These are phyloP conservation scores for Penicillium concentricum DNA, from an alignment of 2,329 filamentous ascomycete genomes.

Conservation along the genomic window DNA sequence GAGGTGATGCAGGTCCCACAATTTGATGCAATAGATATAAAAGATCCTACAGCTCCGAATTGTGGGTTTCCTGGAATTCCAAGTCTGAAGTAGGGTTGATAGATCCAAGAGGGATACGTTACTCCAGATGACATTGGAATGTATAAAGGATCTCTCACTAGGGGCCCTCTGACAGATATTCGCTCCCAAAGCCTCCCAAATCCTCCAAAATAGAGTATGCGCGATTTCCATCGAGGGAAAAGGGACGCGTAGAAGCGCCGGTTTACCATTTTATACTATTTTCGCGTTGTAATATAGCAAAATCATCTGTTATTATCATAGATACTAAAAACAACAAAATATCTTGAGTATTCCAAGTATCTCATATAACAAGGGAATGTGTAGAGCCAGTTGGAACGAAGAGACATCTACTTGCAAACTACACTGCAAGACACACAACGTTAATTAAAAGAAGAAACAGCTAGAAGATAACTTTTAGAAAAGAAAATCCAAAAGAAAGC, in stretches of 20 bases:
- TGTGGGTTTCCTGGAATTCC: background rate
- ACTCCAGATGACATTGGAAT: constrained; percentile 7
- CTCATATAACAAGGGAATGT: background rate
- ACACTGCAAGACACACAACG: constrained; percentile 4
- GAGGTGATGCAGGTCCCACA: constrained; percentile 5
- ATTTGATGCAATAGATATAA: background rate
- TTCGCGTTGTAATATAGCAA: background rate
- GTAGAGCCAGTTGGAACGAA: background rate
- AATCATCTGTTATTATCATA: background rate
- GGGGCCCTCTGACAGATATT: background rate
- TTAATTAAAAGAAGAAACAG: background rate
- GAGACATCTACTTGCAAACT: background rate
- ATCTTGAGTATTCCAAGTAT: background rate
- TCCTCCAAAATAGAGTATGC: background rate
- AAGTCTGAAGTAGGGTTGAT: background rate
- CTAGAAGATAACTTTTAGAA: background rate
- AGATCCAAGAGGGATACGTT: background rate
- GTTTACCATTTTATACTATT: background rate
- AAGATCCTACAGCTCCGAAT: background rate
- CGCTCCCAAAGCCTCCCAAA: background rate
- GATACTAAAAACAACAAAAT: background rate
- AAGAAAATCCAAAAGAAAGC: constrained; percentile 8
- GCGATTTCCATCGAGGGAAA: constrained; percentile 9
- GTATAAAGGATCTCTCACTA: background rate
- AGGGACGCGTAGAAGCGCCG: background rate